These are phyloP conservation scores for Phlebopus sp. DNA, from an alignment of 1,284 basidiomycete genomes.

Conservation along the genomic window DNA sequence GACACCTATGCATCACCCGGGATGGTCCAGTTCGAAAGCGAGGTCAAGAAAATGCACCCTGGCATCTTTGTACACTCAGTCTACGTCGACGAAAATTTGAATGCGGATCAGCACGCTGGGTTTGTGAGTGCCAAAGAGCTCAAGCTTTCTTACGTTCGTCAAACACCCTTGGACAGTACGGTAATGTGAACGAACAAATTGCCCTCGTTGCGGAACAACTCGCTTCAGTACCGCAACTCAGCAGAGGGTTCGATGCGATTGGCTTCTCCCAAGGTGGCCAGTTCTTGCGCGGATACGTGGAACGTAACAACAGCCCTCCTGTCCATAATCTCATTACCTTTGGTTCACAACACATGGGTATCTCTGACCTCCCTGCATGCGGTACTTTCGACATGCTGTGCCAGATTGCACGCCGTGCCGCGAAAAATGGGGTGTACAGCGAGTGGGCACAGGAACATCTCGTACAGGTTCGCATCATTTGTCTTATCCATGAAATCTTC, in stretches of 20 bases:
- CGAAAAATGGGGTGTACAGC: constrained; percentile 76
- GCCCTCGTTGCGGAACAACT: constrained; percentile 68
- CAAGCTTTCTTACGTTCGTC: constrained; percentile 1
- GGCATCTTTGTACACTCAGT: constrained; percentile 88
- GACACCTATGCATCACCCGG: constrained; percentile 65
- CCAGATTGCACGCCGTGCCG: constrained; percentile 69
- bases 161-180: constrained; percentile 55
- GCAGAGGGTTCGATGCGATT: constrained; percentile 82
- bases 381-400: constrained; percentile 72
- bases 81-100: constrained; percentile 63
- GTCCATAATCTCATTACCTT: constrained; percentile 88
- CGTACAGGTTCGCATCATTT: constrained; percentile 55
- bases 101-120: constrained; percentile 74
- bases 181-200: constrained; percentile 76
- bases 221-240: constrained; percentile 63
- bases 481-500: constrained; percentile 2
- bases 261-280: constrained; percentile 94
- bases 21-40: constrained; percentile 65
- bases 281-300: constrained; percentile 87
- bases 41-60: constrained; percentile 71
- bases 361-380: constrained; percentile 79
- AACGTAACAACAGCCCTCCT: constrained; percentile 77
- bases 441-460: constrained; percentile 81
- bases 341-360: constrained; percentile 82
- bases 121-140: constrained; percentile 66